Percentiles rank a stretch among this genome's conserved stretches.
Evolutionary conservation across 2,329 filamentous ascomycete genomes (phyloP).

Genomic region (Graphilbum fragrans): DNA sequence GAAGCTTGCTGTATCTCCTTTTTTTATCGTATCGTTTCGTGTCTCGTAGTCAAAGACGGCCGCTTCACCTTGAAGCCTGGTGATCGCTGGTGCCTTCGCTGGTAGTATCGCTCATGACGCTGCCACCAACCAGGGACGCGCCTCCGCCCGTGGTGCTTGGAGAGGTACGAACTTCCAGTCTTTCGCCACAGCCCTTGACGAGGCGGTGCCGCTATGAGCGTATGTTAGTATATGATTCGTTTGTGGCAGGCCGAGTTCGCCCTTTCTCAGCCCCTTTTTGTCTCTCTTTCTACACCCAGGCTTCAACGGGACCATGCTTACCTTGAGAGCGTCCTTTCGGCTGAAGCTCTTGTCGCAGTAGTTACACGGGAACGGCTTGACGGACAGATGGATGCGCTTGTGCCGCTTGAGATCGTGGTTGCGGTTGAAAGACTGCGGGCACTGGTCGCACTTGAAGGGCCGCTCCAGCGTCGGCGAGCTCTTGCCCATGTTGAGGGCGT

Average conservation of each 20-base stretch:
- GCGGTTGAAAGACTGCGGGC: conserved; percentile 85
- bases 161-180: not conserved
- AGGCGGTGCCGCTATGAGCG: conserved; percentile 43
- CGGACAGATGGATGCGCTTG: conserved; percentile 85
- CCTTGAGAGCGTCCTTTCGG: conserved; percentile 92
- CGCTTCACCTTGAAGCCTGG: too few relatives aligned
- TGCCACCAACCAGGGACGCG: too few relatives aligned
- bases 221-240: conserved; percentile 1
- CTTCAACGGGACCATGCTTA: conserved; percentile 37
- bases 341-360: conserved; percentile 96
- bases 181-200: conserved; percentile 50
- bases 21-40: too few relatives aligned
- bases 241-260: too few relatives aligned
- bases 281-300: too few relatives aligned
- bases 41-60: too few relatives aligned
- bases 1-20: too few relatives aligned
- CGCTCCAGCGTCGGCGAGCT: conserved; percentile 51
- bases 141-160: not conserved
- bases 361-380: conserved; percentile 88
- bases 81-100: too few relatives aligned
- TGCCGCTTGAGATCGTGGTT: conserved; percentile 96
- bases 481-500: conserved; percentile 17
- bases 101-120: too few relatives aligned
- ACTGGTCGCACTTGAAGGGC: conserved; percentile 90
- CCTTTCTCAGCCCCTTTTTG: too few relatives aligned